These are phyloP conservation scores for Eimeria falciformis DNA, from an alignment of 169 alveolate species.

Conservation along the genomic window DNA sequence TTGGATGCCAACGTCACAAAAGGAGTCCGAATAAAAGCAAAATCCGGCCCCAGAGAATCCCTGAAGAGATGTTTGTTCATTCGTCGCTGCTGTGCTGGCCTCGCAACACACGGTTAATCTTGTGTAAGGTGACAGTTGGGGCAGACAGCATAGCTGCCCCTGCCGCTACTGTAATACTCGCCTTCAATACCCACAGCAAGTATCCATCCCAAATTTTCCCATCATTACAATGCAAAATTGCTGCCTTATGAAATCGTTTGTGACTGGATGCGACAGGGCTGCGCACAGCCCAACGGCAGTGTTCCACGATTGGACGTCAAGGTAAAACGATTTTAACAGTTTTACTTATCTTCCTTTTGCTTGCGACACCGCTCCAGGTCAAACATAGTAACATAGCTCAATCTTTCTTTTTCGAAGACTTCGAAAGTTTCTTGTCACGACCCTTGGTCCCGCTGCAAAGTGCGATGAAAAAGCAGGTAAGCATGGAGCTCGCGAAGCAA, in stretches of 20 bases:
- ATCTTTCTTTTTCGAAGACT: constrained; percentile 48
- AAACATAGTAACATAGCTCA: neutral
- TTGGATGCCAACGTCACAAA: neutral
- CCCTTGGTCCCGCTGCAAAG: constrained; percentile 45
- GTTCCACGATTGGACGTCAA: neutral
- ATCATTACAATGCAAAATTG: neutral
- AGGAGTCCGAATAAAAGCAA: neutral
- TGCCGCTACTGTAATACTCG: neutral
- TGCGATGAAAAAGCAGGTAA: constrained; percentile 55
- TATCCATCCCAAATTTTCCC: neutral
- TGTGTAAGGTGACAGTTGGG: neutral
- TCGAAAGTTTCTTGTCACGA: constrained; percentile 34
- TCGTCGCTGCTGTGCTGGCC: neutral
- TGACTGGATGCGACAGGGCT: neutral
- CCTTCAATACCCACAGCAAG: neutral
- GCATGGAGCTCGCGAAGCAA: constrained; percentile 53
- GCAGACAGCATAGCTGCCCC: neutral
- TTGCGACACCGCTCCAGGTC: no score
- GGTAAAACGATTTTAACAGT: neutral
- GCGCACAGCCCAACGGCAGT: neutral
- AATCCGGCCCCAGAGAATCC: neutral
- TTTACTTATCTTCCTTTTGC: no score
- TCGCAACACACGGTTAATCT: neutral
- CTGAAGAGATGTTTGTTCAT: neutral
- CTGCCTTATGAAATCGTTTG: neutral